Conservation (phyloP, 306 rosid genomes). For the Lathyrus tuberosus region DNA sequence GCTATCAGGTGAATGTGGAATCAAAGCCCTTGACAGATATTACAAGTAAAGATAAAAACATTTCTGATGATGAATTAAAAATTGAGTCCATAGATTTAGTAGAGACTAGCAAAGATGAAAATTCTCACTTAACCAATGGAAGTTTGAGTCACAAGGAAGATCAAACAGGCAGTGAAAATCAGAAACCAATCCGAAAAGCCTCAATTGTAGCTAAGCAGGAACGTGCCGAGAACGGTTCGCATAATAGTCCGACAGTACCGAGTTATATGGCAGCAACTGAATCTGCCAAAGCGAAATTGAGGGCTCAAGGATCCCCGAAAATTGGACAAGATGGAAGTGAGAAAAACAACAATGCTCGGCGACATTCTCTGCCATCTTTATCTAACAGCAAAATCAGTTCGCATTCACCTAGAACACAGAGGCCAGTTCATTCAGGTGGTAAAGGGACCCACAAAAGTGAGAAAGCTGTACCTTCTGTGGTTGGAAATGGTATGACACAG, state of each 20-base stretch:
- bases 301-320: constrained; percentile 93
- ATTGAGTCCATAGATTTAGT: constrained; percentile 51
- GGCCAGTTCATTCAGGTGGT: constrained; percentile 72
- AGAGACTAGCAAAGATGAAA: constrained; percentile 60
- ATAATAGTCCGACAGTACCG: constrained; percentile 76
- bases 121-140: constrained; percentile 57
- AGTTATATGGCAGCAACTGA: constrained; percentile 98
- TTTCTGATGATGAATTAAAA: constrained; percentile 48
- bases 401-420: constrained; percentile 88
- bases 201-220: constrained; percentile 74
- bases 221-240: constrained; percentile 69
- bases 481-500: constrained; percentile 72
- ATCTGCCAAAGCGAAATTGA: constrained; percentile 97
- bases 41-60: constrained; percentile 53
- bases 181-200: constrained; percentile 65
- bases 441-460: constrained; percentile 67
- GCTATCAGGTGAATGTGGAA: constrained; percentile 54
- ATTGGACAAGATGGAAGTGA: constrained; percentile 69
- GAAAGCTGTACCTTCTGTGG: constrained; percentile 57
- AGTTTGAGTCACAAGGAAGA: constrained; percentile 70
- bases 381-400: constrained; percentile 80
- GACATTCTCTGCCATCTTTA: constrained; percentile 87
- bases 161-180: constrained; percentile 60
- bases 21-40: constrained; percentile 57
- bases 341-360: constrained; percentile 59